phyloP scores from a whole-genome alignment of 768 basidiomycete species.

The Coprinopsis sp. region DNA sequence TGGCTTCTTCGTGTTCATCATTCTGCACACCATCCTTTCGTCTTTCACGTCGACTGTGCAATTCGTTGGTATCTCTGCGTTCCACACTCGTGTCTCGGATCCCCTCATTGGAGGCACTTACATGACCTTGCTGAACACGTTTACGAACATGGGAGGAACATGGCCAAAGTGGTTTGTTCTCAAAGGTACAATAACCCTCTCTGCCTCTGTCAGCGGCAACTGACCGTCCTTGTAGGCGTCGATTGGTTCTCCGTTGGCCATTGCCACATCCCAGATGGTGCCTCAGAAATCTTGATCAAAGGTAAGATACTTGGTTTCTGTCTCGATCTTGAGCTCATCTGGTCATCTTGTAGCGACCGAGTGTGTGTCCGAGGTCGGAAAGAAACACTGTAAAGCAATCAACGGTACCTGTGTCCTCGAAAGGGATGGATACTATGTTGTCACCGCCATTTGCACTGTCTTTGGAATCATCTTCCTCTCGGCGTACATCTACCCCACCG shows the following conservation, averaged over 20 bases:
- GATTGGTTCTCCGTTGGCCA: slow-evolving; percentile 84
- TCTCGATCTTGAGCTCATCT: slow-evolving; percentile 2
- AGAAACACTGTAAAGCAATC: slow-evolving; percentile 65
- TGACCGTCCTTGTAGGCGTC: slow-evolving; percentile 50
- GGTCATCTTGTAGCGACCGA: slow-evolving; percentile 54
- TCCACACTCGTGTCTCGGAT: slow-evolving; percentile 95
- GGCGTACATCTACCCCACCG: slow-evolving; percentile 78
- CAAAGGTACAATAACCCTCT: slow-evolving; percentile 49
- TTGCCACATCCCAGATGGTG: slow-evolving; percentile 65
- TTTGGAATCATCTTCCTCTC: slow-evolving; percentile 74
- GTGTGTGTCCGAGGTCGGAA: slow-evolving; percentile 92
- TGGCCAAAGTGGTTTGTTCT: slow-evolving; percentile 97
- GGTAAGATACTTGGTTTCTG: slow-evolving; percentile 33
- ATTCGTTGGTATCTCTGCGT: slow-evolving; percentile 98
- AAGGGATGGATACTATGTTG: slow-evolving; percentile 88
- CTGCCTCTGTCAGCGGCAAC: slow-evolving; percentile 1
- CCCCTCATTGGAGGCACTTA: slow-evolving; percentile 97
- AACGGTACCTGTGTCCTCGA: slow-evolving; percentile 80
- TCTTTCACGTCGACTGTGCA: slow-evolving; percentile 96
- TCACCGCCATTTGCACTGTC: slow-evolving; percentile 72
- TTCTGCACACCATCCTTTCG: slow-evolving; percentile 75
- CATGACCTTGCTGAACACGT: slow-evolving; percentile 97
- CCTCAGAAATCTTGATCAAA: slow-evolving; percentile 47
- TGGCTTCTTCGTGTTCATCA: slow-evolving; percentile 76
- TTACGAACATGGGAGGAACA: slow-evolving; percentile 94